Base-by-base conservation (phyloP, 1,139 yeast species). In the Hansenula lynferdii region DNA sequence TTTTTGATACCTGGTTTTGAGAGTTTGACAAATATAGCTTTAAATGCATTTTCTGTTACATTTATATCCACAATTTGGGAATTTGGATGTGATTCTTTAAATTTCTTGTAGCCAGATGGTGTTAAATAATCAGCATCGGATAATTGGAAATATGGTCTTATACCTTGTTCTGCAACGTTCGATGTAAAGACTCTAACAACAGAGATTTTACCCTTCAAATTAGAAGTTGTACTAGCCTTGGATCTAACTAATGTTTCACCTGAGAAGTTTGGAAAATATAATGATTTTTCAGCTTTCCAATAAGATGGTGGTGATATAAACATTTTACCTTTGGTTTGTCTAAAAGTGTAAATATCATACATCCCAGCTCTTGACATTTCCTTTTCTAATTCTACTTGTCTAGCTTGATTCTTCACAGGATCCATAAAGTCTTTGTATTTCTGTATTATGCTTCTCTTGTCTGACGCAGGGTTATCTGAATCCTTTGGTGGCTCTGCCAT, bases 281-380 rank as follows among this genome's bases (percentile, higher is more conserved):
- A 65, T 0, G 97, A 72, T 53, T 76, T 82, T n/a, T 85, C 94
- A 9, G 69, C 64, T 43, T 74, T 76, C 72, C 92, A 89, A 49
- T 75, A 82, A 1, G 90, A 77, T 11, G 73, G 67, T 1, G 97
- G 97, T 0, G 96, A 79, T 15, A 74, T 67, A 64, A 89, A 92
- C 48, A 89, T 70, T 62, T 89, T 87, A 26, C 97, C 97, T 32
- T 80, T 76, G 3, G 94, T 85, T 50, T 82, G 82, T 37, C 83
- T 69, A 57, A 80, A 90, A 1, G 85, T 80, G 54, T 85, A 83
- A 49, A 87, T 72, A 50, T 89, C 95, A 51, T 83, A 82, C 68
- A 87, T 80, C 20, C 94, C 89, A n/a, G 96, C 85, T 53, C 83
- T 86, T 28, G 85, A 77, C 48, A 89, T 74, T 58, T 89, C 97